phyloP scores from a whole-genome alignment of 192 early-diverging fungal genomes.

The Podila epicladia region DNA sequence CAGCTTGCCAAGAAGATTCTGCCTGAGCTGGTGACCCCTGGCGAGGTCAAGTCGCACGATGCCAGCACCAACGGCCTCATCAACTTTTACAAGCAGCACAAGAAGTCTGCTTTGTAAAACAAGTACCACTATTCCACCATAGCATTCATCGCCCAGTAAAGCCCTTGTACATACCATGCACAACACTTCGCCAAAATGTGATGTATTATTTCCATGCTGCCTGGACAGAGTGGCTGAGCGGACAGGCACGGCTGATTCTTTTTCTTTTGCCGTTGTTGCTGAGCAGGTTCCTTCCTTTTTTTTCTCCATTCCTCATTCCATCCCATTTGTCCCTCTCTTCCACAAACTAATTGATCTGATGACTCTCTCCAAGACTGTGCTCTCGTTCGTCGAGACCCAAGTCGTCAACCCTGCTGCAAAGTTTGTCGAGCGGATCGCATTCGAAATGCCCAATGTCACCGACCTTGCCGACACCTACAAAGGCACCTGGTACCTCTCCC shows the following conservation, averaged over 20 bases:
- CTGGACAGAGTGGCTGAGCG: too few species aligned
- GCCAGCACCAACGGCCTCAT: slow-evolving; percentile 96
- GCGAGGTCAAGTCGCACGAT: slow-evolving; percentile 81
- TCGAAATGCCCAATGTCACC: slow-evolving; percentile 47
- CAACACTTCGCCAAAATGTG: too few species aligned
- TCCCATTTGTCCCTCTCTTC: background rate
- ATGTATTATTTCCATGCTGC: too few species aligned
- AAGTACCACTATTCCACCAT: background rate
- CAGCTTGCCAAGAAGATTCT: slow-evolving; percentile 97
- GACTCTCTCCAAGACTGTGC: slow-evolving; percentile 21
- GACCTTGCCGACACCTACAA: slow-evolving; percentile 50
- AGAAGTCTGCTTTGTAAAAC: slow-evolving; percentile 39
- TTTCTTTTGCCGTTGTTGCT: background rate
- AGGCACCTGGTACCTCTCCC: slow-evolving; percentile 50
- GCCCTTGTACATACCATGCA: background rate
- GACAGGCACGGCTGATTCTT: too few species aligned
- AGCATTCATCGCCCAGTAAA: too few species aligned
- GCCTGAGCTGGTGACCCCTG: slow-evolving; percentile 75
- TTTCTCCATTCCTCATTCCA: background rate
- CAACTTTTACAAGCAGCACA: slow-evolving; percentile 86
- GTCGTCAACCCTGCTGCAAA: slow-evolving; percentile 37
- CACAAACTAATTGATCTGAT: background rate
- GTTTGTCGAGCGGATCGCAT: slow-evolving; percentile 37
- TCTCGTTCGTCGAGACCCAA: slow-evolving; percentile 28
- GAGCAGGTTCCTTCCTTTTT: background rate